phyloP scores from a whole-genome alignment of 129 eudicot species.

The Logfia minima region DNA sequence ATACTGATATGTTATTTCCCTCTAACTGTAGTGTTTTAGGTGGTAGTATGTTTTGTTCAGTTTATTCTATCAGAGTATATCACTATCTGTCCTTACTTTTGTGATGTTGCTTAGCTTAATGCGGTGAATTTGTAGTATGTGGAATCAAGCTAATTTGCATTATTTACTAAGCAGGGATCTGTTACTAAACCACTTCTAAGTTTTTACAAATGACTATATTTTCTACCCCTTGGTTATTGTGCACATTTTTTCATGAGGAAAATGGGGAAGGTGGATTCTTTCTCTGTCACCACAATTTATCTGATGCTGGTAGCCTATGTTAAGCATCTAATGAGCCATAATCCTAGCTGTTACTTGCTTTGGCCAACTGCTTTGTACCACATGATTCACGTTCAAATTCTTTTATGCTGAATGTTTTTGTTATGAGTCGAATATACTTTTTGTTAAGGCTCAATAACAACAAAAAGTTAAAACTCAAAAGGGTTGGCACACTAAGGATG shows the following conservation, averaged over 20 bases:
- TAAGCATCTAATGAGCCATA: background rate
- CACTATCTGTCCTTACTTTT: background rate
- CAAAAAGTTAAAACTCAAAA: background rate
- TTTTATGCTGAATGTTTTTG: background rate
- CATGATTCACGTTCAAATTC: background rate
- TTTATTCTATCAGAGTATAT: background rate
- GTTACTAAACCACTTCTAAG: background rate
- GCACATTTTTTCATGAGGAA: background rate
- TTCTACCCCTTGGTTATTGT: background rate
- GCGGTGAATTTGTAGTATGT: slow-evolving; percentile 9
- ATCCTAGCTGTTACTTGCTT: background rate
- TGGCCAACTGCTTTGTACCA: background rate
- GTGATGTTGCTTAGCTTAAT: slow-evolving; percentile 1
- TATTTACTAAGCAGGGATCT: background rate
- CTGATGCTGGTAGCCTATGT: background rate
- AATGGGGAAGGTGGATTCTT: background rate
- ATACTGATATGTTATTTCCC: background rate
- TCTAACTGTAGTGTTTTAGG: background rate
- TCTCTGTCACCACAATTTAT: background rate
- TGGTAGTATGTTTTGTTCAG: background rate
- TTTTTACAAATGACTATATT: background rate
- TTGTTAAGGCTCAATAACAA: background rate
- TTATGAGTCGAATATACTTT: background rate
- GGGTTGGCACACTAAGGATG: background rate
- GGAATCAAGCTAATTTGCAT: slow-evolving; percentile 9